Evolutionary conservation across 805 yeast genomes (phyloP).

Genomic region (Lipomyces oligophaga): DNA sequence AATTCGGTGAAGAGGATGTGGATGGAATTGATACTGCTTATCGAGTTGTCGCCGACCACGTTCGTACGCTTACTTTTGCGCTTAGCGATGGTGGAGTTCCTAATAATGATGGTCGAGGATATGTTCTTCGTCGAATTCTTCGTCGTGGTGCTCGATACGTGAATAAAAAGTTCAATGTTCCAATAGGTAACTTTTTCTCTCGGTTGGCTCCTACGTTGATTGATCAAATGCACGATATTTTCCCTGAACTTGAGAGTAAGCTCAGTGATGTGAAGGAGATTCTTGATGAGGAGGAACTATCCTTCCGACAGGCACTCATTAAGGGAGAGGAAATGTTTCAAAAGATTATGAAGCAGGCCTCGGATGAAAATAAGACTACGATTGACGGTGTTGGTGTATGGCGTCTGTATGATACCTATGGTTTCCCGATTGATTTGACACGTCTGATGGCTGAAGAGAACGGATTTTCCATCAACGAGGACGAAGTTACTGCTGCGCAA

Average conservation of each 20-base stretch:
- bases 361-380: constrained; percentile 66
- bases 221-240: constrained; percentile 77
- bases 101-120: constrained; percentile 98
- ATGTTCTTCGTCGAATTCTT: constrained; percentile 91
- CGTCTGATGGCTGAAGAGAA: constrained; percentile 98
- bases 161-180: constrained; percentile 92
- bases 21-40: constrained; percentile 98
- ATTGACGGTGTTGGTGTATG: constrained; percentile 93
- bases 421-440: constrained; percentile 98
- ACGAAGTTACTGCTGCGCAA: constrained; percentile 86
- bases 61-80: constrained; percentile 93
- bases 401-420: constrained; percentile 97
- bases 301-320: constrained; percentile 91
- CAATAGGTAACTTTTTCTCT: constrained; percentile 91
- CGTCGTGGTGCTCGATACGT: constrained; percentile 98
- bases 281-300: constrained; percentile 90
- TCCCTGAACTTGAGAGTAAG: constrained; percentile 84
- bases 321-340: constrained; percentile 97
- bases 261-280: constrained; percentile 78
- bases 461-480: constrained; percentile 86
- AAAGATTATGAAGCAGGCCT: constrained; percentile 81
- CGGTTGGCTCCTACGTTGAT: constrained; percentile 88
- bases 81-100: constrained; percentile 99
- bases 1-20: constrained; percentile 79
- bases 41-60: constrained; percentile 97